phyloP scores from a whole-genome alignment of 495 filamentous ascomycete genomes.

The Chaetomidium leptoderma region DNA sequence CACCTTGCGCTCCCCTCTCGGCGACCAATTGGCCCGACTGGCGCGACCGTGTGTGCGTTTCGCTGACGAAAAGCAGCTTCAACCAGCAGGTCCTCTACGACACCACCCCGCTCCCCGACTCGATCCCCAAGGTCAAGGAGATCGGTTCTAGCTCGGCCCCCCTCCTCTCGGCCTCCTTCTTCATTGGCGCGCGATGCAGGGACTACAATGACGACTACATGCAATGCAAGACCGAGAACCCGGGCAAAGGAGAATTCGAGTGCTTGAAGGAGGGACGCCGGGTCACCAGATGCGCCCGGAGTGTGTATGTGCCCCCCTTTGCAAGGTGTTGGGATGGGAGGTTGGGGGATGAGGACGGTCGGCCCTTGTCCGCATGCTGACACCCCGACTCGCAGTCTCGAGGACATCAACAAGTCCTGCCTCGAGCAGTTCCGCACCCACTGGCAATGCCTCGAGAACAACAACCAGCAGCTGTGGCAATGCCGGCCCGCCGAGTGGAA shows the following conservation, averaged over 20 bases:
- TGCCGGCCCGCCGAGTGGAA: slow-evolving; percentile 76
- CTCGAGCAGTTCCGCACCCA: slow-evolving; percentile 84
- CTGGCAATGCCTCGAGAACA: slow-evolving; percentile 93
- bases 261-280: slow-evolving; percentile 94
- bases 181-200: slow-evolving; percentile 92
- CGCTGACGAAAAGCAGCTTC: slow-evolving; percentile 59
- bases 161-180: slow-evolving; percentile 86
- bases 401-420: slow-evolving; percentile 95
- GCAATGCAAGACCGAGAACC: slow-evolving; percentile 91
- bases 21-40: slow-evolving; percentile 25
- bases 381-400: slow-evolving; percentile 54
- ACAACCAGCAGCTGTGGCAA: slow-evolving; percentile 94
- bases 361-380: slow-evolving; percentile 3
- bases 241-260: slow-evolving; percentile 84
- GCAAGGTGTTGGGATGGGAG: too few species aligned
- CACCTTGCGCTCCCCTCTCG: background rate
- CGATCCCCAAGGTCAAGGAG: slow-evolving; percentile 87
- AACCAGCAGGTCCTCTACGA: slow-evolving; percentile 89
- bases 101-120: slow-evolving; percentile 87
- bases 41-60: slow-evolving; percentile 4
- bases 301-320: slow-evolving; percentile 67
- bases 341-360: background rate
- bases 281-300: slow-evolving; percentile 92
- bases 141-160: slow-evolving; percentile 89
- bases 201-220: slow-evolving; percentile 98